phyloP scores from a whole-genome alignment of 768 basidiomycete genomes.

The Xerocomus potaroensis region DNA sequence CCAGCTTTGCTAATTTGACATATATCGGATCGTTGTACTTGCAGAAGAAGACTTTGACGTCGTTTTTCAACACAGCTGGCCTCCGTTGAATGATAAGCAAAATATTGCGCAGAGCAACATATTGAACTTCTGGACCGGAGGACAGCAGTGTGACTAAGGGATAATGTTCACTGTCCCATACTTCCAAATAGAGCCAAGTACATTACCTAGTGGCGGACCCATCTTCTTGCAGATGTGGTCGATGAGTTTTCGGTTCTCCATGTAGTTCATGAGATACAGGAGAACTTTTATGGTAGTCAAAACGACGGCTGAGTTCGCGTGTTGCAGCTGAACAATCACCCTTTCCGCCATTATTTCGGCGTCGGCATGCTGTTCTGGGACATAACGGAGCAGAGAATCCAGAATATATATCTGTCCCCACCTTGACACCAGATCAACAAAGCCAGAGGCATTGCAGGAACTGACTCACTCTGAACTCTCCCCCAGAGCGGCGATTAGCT shows the following conservation, averaged over 20 bases:
- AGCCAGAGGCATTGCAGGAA: neutral
- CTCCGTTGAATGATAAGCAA: constrained; percentile 95
- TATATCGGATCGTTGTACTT: constrained; percentile 99
- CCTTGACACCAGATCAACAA: constrained; percentile 40
- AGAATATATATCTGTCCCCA: constrained; percentile 99
- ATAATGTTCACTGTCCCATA: constrained; percentile 2
- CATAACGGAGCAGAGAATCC: constrained; percentile 88
- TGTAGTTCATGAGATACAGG: constrained; percentile 98
- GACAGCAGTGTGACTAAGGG: constrained; percentile 84
- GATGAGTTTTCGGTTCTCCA: constrained; percentile 82
- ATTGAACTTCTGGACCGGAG: constrained; percentile 98
- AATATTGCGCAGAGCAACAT: constrained; percentile 95
- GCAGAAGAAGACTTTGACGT: constrained; percentile 99
- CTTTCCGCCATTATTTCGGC: constrained; percentile 96
- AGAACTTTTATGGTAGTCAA: constrained; percentile 96
- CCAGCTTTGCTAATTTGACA: constrained; percentile 95
- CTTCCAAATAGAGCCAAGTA: neutral
- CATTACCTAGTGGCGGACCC: constrained; percentile 89
- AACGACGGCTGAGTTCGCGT: constrained; percentile 99
- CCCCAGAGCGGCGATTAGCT: constrained; percentile 82
- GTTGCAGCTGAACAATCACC: constrained; percentile 88
- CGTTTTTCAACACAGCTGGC: constrained; percentile 88
- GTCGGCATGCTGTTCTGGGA: constrained; percentile 83
- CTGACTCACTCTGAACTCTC: constrained; percentile 94
- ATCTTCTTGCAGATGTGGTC: constrained; percentile 95